phyloP scores from a whole-genome alignment of 2,329 filamentous ascomycete genomes.

The Alternaria conjuncta region DNA sequence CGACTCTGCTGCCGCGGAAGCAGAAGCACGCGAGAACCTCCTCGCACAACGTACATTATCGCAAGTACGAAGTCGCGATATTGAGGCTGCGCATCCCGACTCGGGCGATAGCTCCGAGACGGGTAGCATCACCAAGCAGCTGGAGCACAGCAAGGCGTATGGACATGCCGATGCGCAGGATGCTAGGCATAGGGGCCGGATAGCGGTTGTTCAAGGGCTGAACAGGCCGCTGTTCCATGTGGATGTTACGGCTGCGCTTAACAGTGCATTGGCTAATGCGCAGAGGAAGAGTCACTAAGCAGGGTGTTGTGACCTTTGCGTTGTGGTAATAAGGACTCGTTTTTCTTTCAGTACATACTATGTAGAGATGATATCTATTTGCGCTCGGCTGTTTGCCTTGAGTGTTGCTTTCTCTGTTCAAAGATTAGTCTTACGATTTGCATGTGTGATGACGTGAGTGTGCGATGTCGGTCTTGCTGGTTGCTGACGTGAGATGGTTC shows the following conservation, averaged over 20 bases:
- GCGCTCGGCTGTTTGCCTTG: neutral
- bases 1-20: conserved; percentile 73
- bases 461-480: neutral
- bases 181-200: conserved; percentile 37
- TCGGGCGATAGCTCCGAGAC: conserved; percentile 25
- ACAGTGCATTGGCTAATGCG: conserved; percentile 85
- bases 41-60: conserved; percentile 24
- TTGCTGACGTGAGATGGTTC: neutral
- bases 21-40: conserved; percentile 70
- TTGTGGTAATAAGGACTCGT: neutral
- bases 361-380: conserved; percentile 1
- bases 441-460: neutral
- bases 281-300: conserved; percentile 44
- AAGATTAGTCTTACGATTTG: neutral
- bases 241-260: conserved; percentile 88
- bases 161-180: conserved; percentile 38
- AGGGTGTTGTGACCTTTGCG: neutral
- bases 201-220: conserved; percentile 76
- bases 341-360: conserved; percentile 1
- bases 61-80: conserved; percentile 58
- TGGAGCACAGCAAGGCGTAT: conserved; percentile 42
- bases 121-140: conserved; percentile 42
- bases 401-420: neutral
- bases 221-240: conserved; percentile 96
- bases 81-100: conserved; percentile 25